Evolutionary conservation across 164 flowering plant species (phyloP), one percentile per base, ranked within the genome.

Genomic region (Malania oleifera): DNA sequence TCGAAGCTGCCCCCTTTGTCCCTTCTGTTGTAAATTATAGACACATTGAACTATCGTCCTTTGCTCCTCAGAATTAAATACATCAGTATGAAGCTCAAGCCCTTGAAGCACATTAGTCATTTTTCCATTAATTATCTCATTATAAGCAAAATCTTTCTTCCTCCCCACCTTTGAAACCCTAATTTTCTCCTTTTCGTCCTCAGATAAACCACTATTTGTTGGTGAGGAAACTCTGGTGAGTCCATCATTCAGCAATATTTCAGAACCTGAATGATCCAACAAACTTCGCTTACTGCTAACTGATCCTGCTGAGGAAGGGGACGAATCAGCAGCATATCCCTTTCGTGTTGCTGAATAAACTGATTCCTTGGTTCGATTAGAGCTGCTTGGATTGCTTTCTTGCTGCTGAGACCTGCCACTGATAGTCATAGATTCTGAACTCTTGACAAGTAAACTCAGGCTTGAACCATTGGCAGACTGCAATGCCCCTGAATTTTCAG

Each of bases 1-100:
- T 71, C 67, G 65, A 17, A 82, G 78, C 59, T 65, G 65, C n/a
- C 84, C 70, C n/a, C 70, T 55, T 45, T 58, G 79, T 26, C 84
- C 87, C 78, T 62, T 58, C 1, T 48, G 62, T 59, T 78, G 82
- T 5, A 76, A 64, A 8, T 39, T 14, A 29, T 69, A 67, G 9
- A 80, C 75, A 49, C 28, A 68, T 34, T 73, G 71, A 15, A 80
- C 82, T 59, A 82, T 76, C 41, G 60, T 67, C 64, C 66, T 74
- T 51, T 82, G 87, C 72, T 82, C 87, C 45, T 48, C 65, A 0
- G 64, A 65, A 51, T 61, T 67, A 24, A 82, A 82, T 17, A 82
- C 84, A 5, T 56, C 19, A 5, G 78, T 80, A 35, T 80, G 82
- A 49, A 82, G 77, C 59, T 80, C 87, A 52, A 82, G 79, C 26